Conservation (phyloP, 2,329 filamentous ascomycete species). For the Beauveria bassiana region DNA sequence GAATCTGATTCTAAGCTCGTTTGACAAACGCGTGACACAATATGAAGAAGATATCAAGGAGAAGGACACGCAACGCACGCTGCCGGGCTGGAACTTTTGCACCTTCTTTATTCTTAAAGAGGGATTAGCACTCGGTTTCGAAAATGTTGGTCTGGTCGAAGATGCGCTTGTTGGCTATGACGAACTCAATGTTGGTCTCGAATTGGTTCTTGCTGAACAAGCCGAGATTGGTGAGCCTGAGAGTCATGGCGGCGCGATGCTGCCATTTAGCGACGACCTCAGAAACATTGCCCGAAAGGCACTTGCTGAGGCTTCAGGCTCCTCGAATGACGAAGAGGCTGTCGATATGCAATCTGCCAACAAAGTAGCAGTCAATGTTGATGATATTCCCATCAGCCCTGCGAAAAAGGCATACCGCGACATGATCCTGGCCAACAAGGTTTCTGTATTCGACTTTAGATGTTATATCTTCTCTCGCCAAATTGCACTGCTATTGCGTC, state of each 20-base stretch:
- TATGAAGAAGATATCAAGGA: constrained; percentile 98
- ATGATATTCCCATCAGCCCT: constrained; percentile 54
- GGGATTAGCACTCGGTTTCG: constrained; percentile 85
- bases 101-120: constrained; percentile 99
- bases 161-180: constrained; percentile 94
- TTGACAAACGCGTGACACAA: constrained; percentile 82
- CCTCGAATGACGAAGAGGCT: constrained; percentile 31
- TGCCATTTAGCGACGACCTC: constrained; percentile 66
- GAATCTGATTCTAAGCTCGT: constrained; percentile 76
- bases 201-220: constrained; percentile 73
- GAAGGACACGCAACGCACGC: constrained; percentile 74
- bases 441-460: constrained; percentile 91
- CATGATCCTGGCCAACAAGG: constrained; percentile 87
- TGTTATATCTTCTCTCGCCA: constrained; percentile 92
- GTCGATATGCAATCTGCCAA: constrained; percentile 44
- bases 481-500: constrained; percentile 68
- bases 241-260: constrained; percentile 64
- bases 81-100: constrained; percentile 98
- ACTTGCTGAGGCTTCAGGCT: constrained; percentile 29
- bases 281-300: constrained; percentile 50
- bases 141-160: constrained; percentile 91
- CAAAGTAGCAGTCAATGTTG: constrained; percentile 32
- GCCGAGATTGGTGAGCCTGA: constrained; percentile 48
- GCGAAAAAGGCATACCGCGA: constrained; percentile 79
- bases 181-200: constrained; percentile 81